Evolutionary conservation across 2,329 filamentous ascomycete genomes (phyloP), one percentile per base, ranked within the genome.

Genomic region (Proliferodiscus dingleyae): DNA sequence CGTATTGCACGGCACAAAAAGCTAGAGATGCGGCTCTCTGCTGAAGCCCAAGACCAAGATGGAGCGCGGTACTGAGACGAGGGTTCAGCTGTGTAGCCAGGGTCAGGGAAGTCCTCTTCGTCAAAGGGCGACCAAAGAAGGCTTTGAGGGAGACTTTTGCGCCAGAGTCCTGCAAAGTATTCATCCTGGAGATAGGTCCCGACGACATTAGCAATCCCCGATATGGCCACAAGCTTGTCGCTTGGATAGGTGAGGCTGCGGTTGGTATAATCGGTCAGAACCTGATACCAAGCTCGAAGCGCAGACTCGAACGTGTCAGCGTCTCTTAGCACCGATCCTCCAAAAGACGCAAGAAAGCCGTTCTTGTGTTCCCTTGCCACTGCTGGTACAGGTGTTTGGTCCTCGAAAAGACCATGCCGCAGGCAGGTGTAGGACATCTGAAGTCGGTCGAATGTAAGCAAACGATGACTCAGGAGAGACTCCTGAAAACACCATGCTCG

Each of bases 211-310:
- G 51, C 51, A 11, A 51, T 45, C 3, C 48, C 51, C 10, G 48
- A 51, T 22, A 53, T 43, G 11, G 51, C 49, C 13, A 49, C 48
- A 4, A 51, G 30, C 21, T 51, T 51, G 24, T 53, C 51, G 24
- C 38, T 18, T 18, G 32, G 19, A 22, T 41, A 51, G 3, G 45
- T 53, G 10, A 53, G 30, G 6, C 42, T 29, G 13, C 48, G 24
- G 8, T n/a, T 11, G 4, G 51, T 41, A 33, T 51, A 53, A 30
- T 50, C 22, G 50, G 52, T 47, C 52, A 54, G 4, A n/a, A n/a
- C 50, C 50, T 22, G 49, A 34, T 13, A 34, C 37, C 8, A 54
- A 28, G 26, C 26, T 28, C 26, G 26, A 28, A 7, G 26, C n/a
- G n/a, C n/a, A n/a, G 26, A 28, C 13, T 7, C 13, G 7, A 13